Evolutionary conservation across 2,329 filamentous ascomycete genomes (phyloP).

Genomic region (Arthrobotrys conoides): DNA sequence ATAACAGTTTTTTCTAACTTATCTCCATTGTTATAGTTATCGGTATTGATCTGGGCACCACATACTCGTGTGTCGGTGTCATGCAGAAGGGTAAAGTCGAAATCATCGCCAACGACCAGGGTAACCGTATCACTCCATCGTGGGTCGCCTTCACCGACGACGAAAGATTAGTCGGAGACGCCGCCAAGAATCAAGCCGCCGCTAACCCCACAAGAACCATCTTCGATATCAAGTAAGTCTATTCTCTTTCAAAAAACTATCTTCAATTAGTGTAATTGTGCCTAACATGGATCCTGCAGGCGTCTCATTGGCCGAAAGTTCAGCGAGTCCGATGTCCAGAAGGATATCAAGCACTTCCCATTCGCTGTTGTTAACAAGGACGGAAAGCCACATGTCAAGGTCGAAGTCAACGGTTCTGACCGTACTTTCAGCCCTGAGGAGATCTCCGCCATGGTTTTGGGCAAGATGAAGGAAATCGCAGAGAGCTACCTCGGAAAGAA

Average conservation of each 20-base stretch:
- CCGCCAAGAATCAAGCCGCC: slow-evolving; percentile 94
- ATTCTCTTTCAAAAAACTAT: slow-evolving; percentile 56
- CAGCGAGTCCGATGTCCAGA: slow-evolving; percentile 86
- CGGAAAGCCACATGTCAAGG: slow-evolving; percentile 88
- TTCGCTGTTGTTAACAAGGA: slow-evolving; percentile 93
- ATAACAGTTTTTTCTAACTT: neutral
- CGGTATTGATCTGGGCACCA: slow-evolving; percentile 95
- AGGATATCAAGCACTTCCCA: slow-evolving; percentile 97
- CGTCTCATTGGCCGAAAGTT: slow-evolving; percentile 89
- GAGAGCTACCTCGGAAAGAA: slow-evolving; percentile 85
- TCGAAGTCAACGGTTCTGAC: slow-evolving; percentile 75
- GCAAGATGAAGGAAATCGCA: slow-evolving; percentile 87
- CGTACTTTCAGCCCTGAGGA: slow-evolving; percentile 86
- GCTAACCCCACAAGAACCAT: slow-evolving; percentile 82
- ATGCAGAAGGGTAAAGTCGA: slow-evolving; percentile 97
- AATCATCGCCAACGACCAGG: slow-evolving; percentile 96
- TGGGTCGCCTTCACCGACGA: slow-evolving; percentile 98
- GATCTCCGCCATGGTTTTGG: slow-evolving; percentile 83
- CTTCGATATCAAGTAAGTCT: slow-evolving; percentile 84
- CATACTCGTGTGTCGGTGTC: slow-evolving; percentile 90
- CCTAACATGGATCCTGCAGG: slow-evolving; percentile 70
- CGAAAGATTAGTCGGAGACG: slow-evolving; percentile 95
- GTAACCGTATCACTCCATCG: slow-evolving; percentile 94
- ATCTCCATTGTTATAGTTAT: slow-evolving; percentile 73
- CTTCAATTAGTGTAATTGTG: neutral